Evolutionary conservation across 2,329 filamentous ascomycete species (phyloP), one percentile per base, ranked within the genome.

Genomic region (Exserohilum rostratum): DNA sequence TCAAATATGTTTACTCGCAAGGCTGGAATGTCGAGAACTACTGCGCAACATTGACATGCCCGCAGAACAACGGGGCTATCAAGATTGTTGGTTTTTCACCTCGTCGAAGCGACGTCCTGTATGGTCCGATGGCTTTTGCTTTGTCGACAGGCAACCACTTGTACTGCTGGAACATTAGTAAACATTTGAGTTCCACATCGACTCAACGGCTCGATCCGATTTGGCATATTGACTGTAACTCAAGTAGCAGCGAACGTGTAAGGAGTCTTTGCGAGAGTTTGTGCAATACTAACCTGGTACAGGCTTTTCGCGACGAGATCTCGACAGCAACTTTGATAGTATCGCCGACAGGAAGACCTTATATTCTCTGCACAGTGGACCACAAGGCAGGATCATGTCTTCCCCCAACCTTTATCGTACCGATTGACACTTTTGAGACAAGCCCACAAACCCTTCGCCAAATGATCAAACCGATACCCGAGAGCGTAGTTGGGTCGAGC

Each of bases 301-400:
- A 65, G 64, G 29, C 55, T 11, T 50, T 60, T 30, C 49, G 46
- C 18, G 59, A 60, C 15, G 50, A 54, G n/a, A 61, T 67, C 42
- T 58, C 62, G 20, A 53, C 57, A n/a, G 58, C 58, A 7, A 31
- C 46, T 5, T 51, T 63, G 5, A 56, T 65, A 31, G 18, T 53
- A 13, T 66, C 57, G 6, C 61, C 62, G 31, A 54, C 50, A 12
- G 53, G 56, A 17, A 55, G 22, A 17, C 48, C 53, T 27, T 61
- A 67, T 29, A 51, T 67, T 7, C 55, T 67, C 33, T 62, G 63
- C 29, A 58, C 61, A n/a, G 54, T 61, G 15, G 53, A 64, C 18
- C 61, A 64, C 18, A 58, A 46, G 33, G 55, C 51, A 38, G 62
- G 62, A 18, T 65, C 61, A 7, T 45, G 56, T 20, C 35, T 61